phyloP scores from a whole-genome alignment of 768 basidiomycete species.

The Strobilomyces dryophilus region DNA sequence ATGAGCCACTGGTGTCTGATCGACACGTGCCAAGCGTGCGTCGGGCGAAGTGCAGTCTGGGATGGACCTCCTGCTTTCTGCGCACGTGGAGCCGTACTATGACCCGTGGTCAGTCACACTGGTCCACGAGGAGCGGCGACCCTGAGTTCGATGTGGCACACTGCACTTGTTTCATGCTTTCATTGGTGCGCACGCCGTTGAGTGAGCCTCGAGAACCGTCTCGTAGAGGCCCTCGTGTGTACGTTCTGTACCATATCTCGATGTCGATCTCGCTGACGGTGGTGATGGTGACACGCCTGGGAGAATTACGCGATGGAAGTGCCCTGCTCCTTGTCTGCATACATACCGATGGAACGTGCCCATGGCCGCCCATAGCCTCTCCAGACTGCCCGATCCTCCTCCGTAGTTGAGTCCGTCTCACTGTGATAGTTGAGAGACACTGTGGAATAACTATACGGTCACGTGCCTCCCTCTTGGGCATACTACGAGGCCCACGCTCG shows the following conservation, averaged over 20 bases:
- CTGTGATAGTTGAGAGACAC: conserved; percentile 14
- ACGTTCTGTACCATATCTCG: conserved; percentile 93
- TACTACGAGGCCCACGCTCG: conserved; percentile 89
- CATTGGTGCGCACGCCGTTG: too few species aligned
- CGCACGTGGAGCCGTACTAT: too few species aligned
- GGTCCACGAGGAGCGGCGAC: too few species aligned
- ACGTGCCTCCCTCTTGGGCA: conserved; percentile 70
- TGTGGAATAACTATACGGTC: conserved; percentile 18
- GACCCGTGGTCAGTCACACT: too few species aligned
- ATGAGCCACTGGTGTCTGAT: too few species aligned
- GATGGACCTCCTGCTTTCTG: too few species aligned
- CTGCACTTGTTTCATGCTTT: too few species aligned
- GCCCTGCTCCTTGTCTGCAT: conserved; percentile 17
- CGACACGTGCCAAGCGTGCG: conserved; percentile 75
- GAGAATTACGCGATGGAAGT: too few species aligned
- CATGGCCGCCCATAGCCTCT: conserved; percentile 20
- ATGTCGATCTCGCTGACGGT: conserved; percentile 86
- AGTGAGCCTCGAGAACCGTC: too few species aligned
- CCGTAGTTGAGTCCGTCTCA: conserved; percentile 9
- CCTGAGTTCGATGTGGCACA: too few species aligned
- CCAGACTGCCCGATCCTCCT: conserved; percentile 22
- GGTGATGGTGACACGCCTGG: conserved; percentile 80
- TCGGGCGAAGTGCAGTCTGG: conserved; percentile 82
- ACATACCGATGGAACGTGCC: conserved; percentile 16
- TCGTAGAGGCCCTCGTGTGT: conserved; percentile 2